Base-by-base conservation (phyloP, 2,329 filamentous ascomycete genomes). In the Hymenoscyphus fraxineus region DNA sequence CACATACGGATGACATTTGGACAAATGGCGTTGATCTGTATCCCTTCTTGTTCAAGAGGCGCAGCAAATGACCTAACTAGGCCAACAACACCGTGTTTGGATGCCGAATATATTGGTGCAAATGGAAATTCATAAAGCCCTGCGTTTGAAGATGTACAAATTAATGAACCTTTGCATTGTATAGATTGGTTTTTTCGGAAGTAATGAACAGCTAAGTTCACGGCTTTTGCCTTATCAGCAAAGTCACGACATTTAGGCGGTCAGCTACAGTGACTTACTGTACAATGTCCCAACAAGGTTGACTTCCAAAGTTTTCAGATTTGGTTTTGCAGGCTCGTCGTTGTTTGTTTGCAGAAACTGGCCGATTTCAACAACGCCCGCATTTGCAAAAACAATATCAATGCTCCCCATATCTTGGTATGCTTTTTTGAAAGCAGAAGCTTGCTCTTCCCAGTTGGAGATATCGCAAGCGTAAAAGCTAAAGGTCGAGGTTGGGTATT, bases 91-190 rank as follows among this genome's bases (percentile, higher is more conserved):
- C 76, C 82, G 57, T 77, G 74, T 67, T 85, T 84, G 13, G 79
- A 77, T 2, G 79, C 77, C 2, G 79, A 77, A 67, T 85, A 84
- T 6, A 84, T 68, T 0, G 82, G 82, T 1, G 81, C 80, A 1
- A 80, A 77, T 0, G 81, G 78, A 62, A 85, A 83, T 0, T 81
- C 76, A 66, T 85, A 84, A 0, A 84, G 60, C 0, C 82, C 82
- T 1, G 80, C 81, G 69, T 83, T 83, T 3, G 81, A 83, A 0
- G 82, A 79, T 0, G 82, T 84, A 74, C 81, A 83, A 60, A 84
- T 77, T 54, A 85, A 82, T 6, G 76, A 76, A 54, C 59, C 15
- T 66, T 70, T 64, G 47, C 22, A 19, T 13, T 62, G 35, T 12
- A 74, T 65, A 0, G 73, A 68, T 2, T 63, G 58, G 61, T 82